A percentile compares a stretch with the other conserved stretches of the same genome.
Evolutionary conservation across 805 yeast genomes (phyloP).

Genomic region (Grigorovia jiainica): DNA sequence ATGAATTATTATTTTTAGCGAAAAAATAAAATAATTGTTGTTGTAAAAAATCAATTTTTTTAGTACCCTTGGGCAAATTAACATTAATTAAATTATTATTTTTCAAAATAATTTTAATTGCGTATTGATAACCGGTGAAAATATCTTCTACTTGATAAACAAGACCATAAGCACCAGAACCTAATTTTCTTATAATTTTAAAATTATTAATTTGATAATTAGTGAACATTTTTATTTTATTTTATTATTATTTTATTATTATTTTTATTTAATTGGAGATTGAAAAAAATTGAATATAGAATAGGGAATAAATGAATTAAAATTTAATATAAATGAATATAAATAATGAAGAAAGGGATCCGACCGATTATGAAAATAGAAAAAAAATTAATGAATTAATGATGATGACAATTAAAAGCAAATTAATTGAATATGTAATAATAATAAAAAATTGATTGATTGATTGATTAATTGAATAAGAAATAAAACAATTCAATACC

Average conservation of each 20-base stretch:
- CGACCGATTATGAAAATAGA: too few relatives aligned
- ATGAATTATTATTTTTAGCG: conserved; percentile 14
- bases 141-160: conserved; percentile 62
- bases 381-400: too few relatives aligned
- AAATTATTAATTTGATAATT: conserved; percentile 35
- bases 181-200: conserved; percentile 26
- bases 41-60: conserved; percentile 17
- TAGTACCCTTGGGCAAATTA: conserved; percentile 11
- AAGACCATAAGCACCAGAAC: conserved; percentile 81
- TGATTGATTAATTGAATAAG: too few relatives aligned
- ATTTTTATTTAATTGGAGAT: neutral
- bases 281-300: neutral
- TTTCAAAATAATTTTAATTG: conserved; percentile 63
- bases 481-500: too few relatives aligned
- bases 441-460: too few relatives aligned
- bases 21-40: conserved; percentile 22
- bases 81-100: conserved; percentile 5
- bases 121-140: conserved; percentile 41
- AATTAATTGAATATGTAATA: too few relatives aligned
- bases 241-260: neutral
- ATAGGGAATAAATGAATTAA: neutral
- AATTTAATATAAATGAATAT: neutral
- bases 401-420: too few relatives aligned
- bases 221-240: conserved; percentile 1
- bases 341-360: neutral